Evolutionary conservation across 225 moss, liverwort and hornwort species (phyloP).

Genomic region (Takakia lepidozioides): DNA sequence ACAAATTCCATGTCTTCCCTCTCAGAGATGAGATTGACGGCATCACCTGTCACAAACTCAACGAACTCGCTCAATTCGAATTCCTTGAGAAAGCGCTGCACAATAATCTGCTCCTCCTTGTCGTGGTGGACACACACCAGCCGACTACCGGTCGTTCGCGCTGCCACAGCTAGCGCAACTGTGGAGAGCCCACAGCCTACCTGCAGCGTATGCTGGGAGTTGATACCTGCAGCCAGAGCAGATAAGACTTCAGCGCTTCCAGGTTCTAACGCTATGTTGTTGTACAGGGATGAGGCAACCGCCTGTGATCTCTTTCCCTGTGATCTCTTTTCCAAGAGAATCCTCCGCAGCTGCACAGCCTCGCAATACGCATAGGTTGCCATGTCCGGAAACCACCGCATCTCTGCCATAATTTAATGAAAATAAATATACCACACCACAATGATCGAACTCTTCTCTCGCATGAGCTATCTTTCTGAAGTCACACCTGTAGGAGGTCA

Average conservation of each 20-base stretch:
- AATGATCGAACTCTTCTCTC: too few relatives aligned
- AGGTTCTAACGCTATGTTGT: slow-evolving; percentile 51
- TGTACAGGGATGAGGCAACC: slow-evolving; percentile 12
- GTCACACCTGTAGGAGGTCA: too few relatives aligned
- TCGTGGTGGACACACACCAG: slow-evolving; percentile 56
- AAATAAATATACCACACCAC: too few relatives aligned
- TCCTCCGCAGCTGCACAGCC: slow-evolving; percentile 60
- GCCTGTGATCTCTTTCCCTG: too few relatives aligned
- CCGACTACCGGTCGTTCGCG: slow-evolving; percentile 44
- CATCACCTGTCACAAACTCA: slow-evolving; percentile 47
- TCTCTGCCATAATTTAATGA: too few relatives aligned
- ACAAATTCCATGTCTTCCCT: slow-evolving; percentile 51
- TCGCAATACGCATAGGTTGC: slow-evolving; percentile 56
- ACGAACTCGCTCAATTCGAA: slow-evolving; percentile 47
- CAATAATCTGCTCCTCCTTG: slow-evolving; percentile 44
- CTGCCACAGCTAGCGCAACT: slow-evolving; percentile 66
- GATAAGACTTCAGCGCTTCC: slow-evolving; percentile 62
- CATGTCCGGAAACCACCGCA: slow-evolving; percentile 66
- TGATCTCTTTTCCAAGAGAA: slow-evolving; percentile 44
- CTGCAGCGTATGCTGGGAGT: slow-evolving; percentile 59
- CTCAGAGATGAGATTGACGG: slow-evolving; percentile 34
- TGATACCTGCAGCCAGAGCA: slow-evolving; percentile 65
- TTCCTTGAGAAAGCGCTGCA: slow-evolving; percentile 42
- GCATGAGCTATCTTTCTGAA: too few relatives aligned
- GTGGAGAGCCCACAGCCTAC: slow-evolving; percentile 69